Conservation (phyloP, 2,329 filamentous ascomycete species). For the Bipolaris zeicola region DNA sequence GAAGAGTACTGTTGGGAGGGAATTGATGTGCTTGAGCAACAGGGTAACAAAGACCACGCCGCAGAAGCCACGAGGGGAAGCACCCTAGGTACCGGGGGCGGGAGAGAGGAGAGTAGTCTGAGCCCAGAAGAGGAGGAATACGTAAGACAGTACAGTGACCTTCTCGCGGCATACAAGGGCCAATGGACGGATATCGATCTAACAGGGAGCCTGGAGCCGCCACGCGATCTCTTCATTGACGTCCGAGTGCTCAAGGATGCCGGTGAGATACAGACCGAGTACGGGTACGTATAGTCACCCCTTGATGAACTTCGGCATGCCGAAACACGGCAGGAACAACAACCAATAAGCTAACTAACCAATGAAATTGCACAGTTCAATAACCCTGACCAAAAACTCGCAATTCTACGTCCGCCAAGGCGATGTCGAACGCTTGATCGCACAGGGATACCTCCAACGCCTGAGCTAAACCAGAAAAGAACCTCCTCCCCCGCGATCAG, state of each 20-base stretch:
- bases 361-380: constrained; percentile 64
- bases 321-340: neutral
- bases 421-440: constrained; percentile 91
- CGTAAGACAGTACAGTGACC: constrained; percentile 85
- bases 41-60: constrained; percentile 30
- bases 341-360: neutral
- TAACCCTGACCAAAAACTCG: constrained; percentile 96
- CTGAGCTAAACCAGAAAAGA: constrained; percentile 66
- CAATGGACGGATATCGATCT: constrained; percentile 98
- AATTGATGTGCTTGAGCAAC: constrained; percentile 75
- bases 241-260: constrained; percentile 95
- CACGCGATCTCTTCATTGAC: constrained; percentile 95
- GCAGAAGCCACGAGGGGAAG: constrained; percentile 45
- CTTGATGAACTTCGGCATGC: neutral
- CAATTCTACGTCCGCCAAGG: constrained; percentile 97
- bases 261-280: constrained; percentile 98
- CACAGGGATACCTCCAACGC: constrained; percentile 92
- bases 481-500: neutral
- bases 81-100: constrained; percentile 51
- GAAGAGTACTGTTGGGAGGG: constrained; percentile 95
- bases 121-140: constrained; percentile 98
- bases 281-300: constrained; percentile 70
- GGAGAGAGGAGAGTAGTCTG: constrained; percentile 70
- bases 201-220: constrained; percentile 90
- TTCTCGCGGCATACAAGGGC: constrained; percentile 95